Evolutionary conservation across 331 rosid genomes (phyloP), one percentile per base, ranked within the genome.

Genomic region (Cydonia oblonga): DNA sequence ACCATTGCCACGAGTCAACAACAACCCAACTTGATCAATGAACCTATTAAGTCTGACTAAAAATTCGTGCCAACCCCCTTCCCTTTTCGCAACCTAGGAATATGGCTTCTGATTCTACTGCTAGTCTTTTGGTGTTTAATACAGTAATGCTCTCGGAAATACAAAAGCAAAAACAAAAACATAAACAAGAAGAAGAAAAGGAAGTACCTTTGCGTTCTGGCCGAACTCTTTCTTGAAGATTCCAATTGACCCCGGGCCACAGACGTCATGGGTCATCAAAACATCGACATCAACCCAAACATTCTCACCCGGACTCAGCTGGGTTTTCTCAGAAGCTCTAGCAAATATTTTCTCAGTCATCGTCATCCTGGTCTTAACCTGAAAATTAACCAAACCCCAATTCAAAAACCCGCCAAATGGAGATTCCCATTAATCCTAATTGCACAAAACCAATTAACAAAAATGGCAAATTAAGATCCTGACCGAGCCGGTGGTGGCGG

Each of bases 261-360:
- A 88, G 2, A 93, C 92, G 83, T 93, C 98, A 78, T 93, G 96
- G 62, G 96, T 93, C 98, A 93, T 93, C 82, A 93, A 88, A 75
- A 86, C 40, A 71, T 93, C 98, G 72, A 89, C 73, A 71, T 93
- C 87, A 51, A 88, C 91, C 98, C 98, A 91, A 29, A 83, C 89
- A 81, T 91, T 93, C 46, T 91, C 98, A 72, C 96, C 98, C 2
- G 98, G 98, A 66, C 49, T 84, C 86, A 89, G 78, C 33, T 89
- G 83, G 53, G 79, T 24, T 78, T 81, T 93, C 84, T 91, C 86
- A 66, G 98, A 85, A 22, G 98, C 87, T 81, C 87, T 85, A 22
- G 96, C 97, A 70, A 93, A 52, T 71, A 93, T 91, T 91, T 91
- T 93, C 81, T 93, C 97, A 0, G 98, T 93, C 96, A 91, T 85